Evolutionary conservation across 768 basidiomycete species (phyloP), one percentile per base, ranked within the genome.

Genomic region (Tylopilus felleus): DNA sequence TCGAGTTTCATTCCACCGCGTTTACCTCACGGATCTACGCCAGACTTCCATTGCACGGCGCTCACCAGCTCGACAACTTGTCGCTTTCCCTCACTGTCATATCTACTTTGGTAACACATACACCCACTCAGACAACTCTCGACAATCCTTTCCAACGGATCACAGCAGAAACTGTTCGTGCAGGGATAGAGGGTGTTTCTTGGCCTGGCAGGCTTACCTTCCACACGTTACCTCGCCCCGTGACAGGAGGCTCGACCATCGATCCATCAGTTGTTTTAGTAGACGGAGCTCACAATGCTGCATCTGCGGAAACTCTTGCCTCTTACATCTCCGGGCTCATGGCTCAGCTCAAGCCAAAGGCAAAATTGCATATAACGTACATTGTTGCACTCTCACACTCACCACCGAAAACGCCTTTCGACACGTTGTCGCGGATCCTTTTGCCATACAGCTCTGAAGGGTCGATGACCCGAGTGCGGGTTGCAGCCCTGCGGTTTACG

Each of bases 211-310:
- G 96, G 49, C 79, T 98, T 13, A 87, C 88, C 1, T 97, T 86
- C 69, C 82, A 83, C 43, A 65, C 53, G 44, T 38, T 71, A 48
- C 56, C 64, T 60, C 53, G 55, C 69, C 33, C 61, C 38, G 50
- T 59, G 42, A 64, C 50, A 6, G 42, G 29, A 25, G 61, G 53
- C 9, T 62, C 48, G 40, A 47, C 50, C 36, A 22, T 38, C 40
- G 53, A 59, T 47, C 53, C 63, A 41, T 58, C 79, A 8, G 71
- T 68, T 21, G 60, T 95, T 13, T 78, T 98, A 12, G 88, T 86
- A 5, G 97, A 99, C 64, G 97, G 97, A 4, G 96, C 97, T 1
- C 97, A 98, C 69, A 99, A 98, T 66, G 73, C 84, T 8, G 85
- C 90, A 7, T 93, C 93, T 0, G 80, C 93, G 0, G 59, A 69